A percentile compares a stretch with the other conserved stretches of the same genome.
Conservation (phyloP, 2,329 filamentous ascomycete genomes). For the Talaromyces sp. region DNA sequence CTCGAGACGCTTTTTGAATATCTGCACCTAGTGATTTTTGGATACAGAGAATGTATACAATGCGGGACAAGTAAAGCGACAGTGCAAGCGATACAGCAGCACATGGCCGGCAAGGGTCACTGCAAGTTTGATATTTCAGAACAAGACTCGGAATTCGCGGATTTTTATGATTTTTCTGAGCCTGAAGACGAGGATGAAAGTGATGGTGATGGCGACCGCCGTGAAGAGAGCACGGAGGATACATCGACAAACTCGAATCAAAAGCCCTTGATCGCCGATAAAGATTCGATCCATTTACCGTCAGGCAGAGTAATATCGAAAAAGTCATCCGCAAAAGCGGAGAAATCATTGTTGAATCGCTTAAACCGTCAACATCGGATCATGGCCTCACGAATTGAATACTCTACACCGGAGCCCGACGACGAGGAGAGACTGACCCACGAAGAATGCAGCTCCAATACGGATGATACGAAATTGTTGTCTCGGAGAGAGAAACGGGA, state of each 20-base stretch:
- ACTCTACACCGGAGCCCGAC: background rate
- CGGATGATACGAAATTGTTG: background rate
- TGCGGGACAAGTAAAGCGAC: constrained; percentile 9
- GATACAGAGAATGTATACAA: constrained; percentile 17
- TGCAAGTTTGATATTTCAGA: constrained; percentile 13
- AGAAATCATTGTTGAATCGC: constrained; percentile 1
- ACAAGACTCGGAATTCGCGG: constrained; percentile 13
- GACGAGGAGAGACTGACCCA: background rate
- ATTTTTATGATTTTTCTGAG: constrained; percentile 12
- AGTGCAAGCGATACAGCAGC: constrained; percentile 17
- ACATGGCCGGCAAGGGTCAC: constrained; percentile 16
- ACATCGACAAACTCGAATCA: background rate
- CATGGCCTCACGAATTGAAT: constrained; percentile 1
- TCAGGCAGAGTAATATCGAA: constrained; percentile 13
- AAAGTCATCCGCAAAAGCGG: constrained; percentile 10
- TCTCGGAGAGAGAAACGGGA: constrained; percentile 7
- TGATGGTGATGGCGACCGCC: background rate
- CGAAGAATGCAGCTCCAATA: background rate
- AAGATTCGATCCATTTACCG: constrained; percentile 15
- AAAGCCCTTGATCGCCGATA: background rate
- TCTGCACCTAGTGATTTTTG: constrained; percentile 17
- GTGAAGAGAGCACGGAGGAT: background rate
- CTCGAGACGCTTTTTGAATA: constrained; percentile 15
- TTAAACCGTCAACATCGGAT: background rate
- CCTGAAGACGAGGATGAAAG: background rate